These are phyloP conservation scores for Paecilomyces variotii DNA, from an alignment of 2,329 filamentous ascomycete genomes.

Conservation along the genomic window DNA sequence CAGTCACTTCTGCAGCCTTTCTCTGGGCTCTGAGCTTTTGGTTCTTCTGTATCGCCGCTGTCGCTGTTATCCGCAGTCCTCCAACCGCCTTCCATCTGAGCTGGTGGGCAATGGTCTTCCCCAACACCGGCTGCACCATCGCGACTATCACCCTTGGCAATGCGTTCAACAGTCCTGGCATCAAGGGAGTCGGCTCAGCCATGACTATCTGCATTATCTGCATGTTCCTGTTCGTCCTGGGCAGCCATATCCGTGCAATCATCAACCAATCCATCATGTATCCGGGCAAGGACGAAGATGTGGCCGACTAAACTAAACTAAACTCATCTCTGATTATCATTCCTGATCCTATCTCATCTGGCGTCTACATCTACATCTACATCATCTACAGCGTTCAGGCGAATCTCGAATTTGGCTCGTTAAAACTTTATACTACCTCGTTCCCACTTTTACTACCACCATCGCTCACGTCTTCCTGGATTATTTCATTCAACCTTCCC, in stretches of 20 bases:
- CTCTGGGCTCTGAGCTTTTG: slow-evolving; percentile 57
- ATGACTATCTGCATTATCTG: slow-evolving; percentile 49
- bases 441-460: neutral
- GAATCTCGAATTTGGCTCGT: neutral
- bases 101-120: slow-evolving; percentile 62
- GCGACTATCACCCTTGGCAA: slow-evolving; percentile 51
- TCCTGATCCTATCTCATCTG: neutral
- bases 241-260: slow-evolving; percentile 44
- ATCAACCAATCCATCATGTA: slow-evolving; percentile 47
- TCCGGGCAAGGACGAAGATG: slow-evolving; percentile 55
- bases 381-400: neutral
- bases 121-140: slow-evolving; percentile 56
- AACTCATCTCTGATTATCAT: neutral
- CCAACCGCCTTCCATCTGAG: slow-evolving; percentile 42
- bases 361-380: neutral
- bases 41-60: slow-evolving; percentile 46
- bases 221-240: slow-evolving; percentile 48
- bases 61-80: slow-evolving; percentile 37
- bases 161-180: slow-evolving; percentile 43
- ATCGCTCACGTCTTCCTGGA: neutral
- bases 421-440: neutral
- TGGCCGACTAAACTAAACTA: slow-evolving; percentile 15
- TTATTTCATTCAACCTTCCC: neutral
- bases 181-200: slow-evolving; percentile 48
- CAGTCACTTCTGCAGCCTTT: slow-evolving; percentile 46